Evolutionary conservation across 2,329 filamentous ascomycete species (phyloP).

Genomic region (Pyricularia grisea): DNA sequence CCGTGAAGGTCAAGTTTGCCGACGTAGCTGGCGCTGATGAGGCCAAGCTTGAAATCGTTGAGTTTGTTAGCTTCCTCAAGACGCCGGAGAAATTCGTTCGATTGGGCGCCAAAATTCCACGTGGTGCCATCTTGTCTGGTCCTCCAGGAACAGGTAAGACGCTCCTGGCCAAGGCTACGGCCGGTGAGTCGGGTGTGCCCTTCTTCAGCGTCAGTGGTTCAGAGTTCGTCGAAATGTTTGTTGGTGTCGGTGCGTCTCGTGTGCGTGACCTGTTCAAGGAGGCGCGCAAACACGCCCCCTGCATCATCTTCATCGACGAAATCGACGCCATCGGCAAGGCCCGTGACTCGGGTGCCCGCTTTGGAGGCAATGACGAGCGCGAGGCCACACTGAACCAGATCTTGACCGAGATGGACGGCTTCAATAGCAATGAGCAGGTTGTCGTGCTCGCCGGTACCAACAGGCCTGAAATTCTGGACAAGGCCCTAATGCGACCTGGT

Average conservation of each 20-base stretch:
- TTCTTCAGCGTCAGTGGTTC: constrained; percentile 99
- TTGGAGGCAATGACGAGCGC: constrained; percentile 92
- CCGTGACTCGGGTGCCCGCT: constrained; percentile 66
- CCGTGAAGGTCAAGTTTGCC: constrained; percentile 92
- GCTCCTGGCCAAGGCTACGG: constrained; percentile 90
- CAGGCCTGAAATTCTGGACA: constrained; percentile 86
- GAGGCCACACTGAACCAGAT: constrained; percentile 98
- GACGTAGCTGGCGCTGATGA: constrained; percentile 98
- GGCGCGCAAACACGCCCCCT: constrained; percentile 90
- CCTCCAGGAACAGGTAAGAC: constrained; percentile 98
- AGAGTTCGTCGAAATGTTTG: constrained; percentile 99
- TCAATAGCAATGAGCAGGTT: constrained; percentile 94
- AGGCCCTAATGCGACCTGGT: constrained; percentile 90
- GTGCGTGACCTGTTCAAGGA: constrained; percentile 92
- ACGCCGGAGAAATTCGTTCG: constrained; percentile 87
- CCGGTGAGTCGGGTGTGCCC: constrained; percentile 90
- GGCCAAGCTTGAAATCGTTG: constrained; percentile 97
- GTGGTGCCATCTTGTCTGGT: constrained; percentile 93
- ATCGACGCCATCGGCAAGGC: constrained; percentile 96
- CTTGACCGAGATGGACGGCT: constrained; percentile 97
- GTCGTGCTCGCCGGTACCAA: constrained; percentile 97
- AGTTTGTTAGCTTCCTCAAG: constrained; percentile 96
- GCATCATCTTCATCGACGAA: constrained; percentile 99
- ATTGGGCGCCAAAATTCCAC: constrained; percentile 93
- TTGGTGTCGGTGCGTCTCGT: constrained; percentile 92